Base-by-base conservation (phyloP, 768 basidiomycete species). In the Naganishia vaughanmartiniae region DNA sequence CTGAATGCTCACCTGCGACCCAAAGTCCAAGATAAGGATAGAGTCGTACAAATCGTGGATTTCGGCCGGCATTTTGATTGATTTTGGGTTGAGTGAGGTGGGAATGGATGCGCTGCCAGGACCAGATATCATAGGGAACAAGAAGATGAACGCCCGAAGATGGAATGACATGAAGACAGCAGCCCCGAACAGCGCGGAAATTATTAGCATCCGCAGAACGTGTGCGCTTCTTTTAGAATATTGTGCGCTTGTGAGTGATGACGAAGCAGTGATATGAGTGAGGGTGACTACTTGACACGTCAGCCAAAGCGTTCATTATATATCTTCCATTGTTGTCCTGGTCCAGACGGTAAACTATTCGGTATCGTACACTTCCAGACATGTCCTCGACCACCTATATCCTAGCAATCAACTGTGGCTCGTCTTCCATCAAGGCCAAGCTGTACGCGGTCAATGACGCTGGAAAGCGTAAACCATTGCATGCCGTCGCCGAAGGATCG, bases 31-130 rank as follows among this genome's bases (percentile, higher is more conserved):
- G 76, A 98, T 96, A 53, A 97, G 88, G 74, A 98, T 88, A 28
- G 94, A 94, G 78, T 97, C 93, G 80, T 95, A 97, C 74, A 93
- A 88, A 81, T 92, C 89, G 82, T 95, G 92, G 76, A 96, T 96
- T 81, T 92, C 91, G 34, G 79, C 76, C 0, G 74, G 66, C 72
- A 73, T 73, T 30, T 45, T 70, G 54, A 34, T 21, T 24, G 19
- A 6, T 34, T 5, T 46, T 51, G 24, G 31, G 7, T 19, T 58
- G 57, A n/a, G 34, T 21, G 34, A n/a, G 12, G 56, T 45, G 60
- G 42, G 60, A 14, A 45, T 63, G 39, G 60, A 34, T 34, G 39
- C 11, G n/a, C 11, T n/a, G 46, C 60, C 60, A 63, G 60, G 42
- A 63, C 60, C 60, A 45, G 60, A 58, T 5, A 2, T 17, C 17